Conservation (phyloP, 441 rosid species). For the Gossypium schwendimanii region DNA sequence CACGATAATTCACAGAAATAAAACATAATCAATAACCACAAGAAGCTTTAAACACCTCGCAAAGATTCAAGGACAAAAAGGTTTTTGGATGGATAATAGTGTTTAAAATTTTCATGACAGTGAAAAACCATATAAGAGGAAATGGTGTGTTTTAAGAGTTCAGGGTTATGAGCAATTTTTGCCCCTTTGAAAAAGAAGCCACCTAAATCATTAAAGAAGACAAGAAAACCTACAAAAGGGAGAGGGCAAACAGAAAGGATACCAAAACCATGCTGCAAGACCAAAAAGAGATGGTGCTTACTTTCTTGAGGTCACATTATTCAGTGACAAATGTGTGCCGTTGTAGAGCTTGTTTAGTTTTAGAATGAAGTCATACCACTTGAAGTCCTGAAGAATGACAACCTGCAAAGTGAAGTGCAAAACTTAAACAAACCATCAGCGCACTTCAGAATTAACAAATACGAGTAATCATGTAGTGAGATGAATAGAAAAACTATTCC, state of each 20-base stretch:
- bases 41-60: neutral
- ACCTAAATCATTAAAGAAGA: neutral
- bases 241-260: neutral
- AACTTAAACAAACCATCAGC: neutral
- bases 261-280: neutral
- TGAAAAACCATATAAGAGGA: neutral
- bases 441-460: neutral
- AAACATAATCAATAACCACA: neutral
- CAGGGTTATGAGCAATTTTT: neutral
- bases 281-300: constrained; percentile 8
- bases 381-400: constrained; percentile 83
- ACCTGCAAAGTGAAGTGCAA: constrained; percentile 40
- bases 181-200: neutral
- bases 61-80: neutral
- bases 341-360: constrained; percentile 67
- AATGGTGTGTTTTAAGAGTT: neutral
- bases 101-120: neutral
- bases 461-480: neutral
- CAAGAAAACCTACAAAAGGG: neutral
- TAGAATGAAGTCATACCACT: constrained; percentile 83
- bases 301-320: constrained; percentile 75
- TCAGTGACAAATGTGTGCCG: constrained; percentile 74
- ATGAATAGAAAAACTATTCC: constrained; percentile 4
- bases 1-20: too few relatives aligned
- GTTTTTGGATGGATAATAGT: neutral